Percentiles rank a stretch among this genome's conserved stretches.
phyloP scores from a whole-genome alignment of 768 basidiomycete species.

The Auriscalpium orientale region DNA sequence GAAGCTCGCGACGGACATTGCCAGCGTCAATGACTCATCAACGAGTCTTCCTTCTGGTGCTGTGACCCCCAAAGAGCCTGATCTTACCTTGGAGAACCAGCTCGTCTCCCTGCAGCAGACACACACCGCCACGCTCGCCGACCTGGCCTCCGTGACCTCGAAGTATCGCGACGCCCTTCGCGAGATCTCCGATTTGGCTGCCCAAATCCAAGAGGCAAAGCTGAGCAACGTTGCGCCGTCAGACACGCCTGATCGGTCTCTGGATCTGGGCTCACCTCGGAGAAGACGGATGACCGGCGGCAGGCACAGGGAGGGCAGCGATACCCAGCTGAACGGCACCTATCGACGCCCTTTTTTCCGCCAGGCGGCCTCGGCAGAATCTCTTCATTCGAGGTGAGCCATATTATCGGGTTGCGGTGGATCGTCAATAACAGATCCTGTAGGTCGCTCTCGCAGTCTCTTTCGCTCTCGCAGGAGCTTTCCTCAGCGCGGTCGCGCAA shows the following conservation, averaged over 20 bases:
- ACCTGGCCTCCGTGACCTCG: conserved; percentile 66
- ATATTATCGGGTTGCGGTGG: conserved; percentile 5
- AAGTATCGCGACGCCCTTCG: conserved; percentile 87
- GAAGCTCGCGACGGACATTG: conserved; percentile 44
- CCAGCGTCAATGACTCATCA: conserved; percentile 17
- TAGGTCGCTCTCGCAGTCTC: conserved; percentile 88
- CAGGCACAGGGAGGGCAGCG: conserved; percentile 42
- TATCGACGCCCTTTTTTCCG: conserved; percentile 78
- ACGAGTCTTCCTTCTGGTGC: conserved; percentile 23
- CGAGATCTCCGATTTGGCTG: conserved; percentile 88
- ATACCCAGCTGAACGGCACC: conserved; percentile 40
- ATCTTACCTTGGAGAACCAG: conserved; percentile 48
- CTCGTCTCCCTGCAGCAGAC: conserved; percentile 72
- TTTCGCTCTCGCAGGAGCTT: conserved; percentile 96
- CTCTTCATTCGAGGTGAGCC: conserved; percentile 75
- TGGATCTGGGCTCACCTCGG: conserved; percentile 40
- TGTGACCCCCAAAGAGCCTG: conserved; percentile 25
- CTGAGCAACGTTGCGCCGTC: conserved; percentile 43
- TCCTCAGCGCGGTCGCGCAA: conserved; percentile 84
- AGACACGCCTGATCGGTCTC: conserved; percentile 37
- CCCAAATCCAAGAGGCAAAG: conserved; percentile 85
- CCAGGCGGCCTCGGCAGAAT: conserved; percentile 81
- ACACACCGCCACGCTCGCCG: conserved; percentile 71
- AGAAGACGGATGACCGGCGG: conserved; percentile 43
- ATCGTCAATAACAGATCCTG: conserved; percentile 12